Base-by-base conservation (phyloP, 1,139 yeast genomes). In the Magnusiomyces sp. region DNA sequence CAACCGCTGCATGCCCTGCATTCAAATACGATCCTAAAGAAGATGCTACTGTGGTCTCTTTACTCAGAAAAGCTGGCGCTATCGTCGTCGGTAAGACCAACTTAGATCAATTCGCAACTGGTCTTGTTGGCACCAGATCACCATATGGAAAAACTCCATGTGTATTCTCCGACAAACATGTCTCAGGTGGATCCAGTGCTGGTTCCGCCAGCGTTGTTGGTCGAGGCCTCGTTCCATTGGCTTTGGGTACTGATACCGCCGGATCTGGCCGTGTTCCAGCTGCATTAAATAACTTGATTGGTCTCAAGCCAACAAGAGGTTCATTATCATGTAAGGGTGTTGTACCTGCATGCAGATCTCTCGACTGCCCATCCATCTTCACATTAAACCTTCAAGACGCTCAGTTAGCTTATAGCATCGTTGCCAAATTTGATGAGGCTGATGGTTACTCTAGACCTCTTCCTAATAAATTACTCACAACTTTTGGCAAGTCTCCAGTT, bases 181-280 rank as follows among this genome's bases (percentile, higher is more conserved):
- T 90, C 20, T 77, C 89, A 50, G 97, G 98, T 43, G 98, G 98
- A 27, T 88, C 96, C 6, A 83, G 94, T 34, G 88, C 97, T 1
- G 98, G 98, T n/a, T 86, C 95, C 20, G 95, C 95, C 5, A 81
- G 83, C 14, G 92, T 83, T 31, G 97, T 88, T 19, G 89, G 89
- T 17, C 74, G 89, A 58, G 97, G 97, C 50, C 74, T 83, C 50
- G 96, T 86, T 16, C 96, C 97, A 29, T 61, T 90, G 48, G 75
- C 96, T 2, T 73, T 92, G 58, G 97, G 97, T 46, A 90, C 97
- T 6, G 98, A 92, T 64, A 92, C 98, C 43, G 97, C 97, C n/a
- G 98, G 98, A 23, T 86, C 95, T 11, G 97, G 97, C 45, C 77
- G 97, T 62, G 97, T 92, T 32, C 98, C 98, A 27, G 97, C 97